These are phyloP conservation scores for Citrus inodora DNA, from an alignment of 345 rosid species.

Conservation along the genomic window DNA sequence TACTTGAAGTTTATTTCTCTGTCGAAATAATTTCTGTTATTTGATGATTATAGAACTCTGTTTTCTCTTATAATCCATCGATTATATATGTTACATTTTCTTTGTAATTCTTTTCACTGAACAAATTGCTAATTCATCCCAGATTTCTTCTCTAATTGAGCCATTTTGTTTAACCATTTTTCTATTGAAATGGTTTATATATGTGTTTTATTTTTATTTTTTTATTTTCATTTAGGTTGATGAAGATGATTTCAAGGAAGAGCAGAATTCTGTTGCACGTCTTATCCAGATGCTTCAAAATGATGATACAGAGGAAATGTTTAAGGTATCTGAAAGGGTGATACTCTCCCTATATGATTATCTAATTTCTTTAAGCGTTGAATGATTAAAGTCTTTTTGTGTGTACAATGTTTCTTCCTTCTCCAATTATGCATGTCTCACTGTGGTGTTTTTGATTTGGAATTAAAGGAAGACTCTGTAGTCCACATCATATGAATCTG, in stretches of 20 bases:
- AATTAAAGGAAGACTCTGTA: background rate
- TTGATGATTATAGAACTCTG: background rate
- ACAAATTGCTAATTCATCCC: background rate
- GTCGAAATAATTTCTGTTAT: slow-evolving; percentile 12
- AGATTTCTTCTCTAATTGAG: background rate
- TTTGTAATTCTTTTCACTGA: background rate
- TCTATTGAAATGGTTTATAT: slow-evolving; percentile 9
- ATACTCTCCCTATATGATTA: background rate
- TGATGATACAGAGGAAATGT: slow-evolving; percentile 96
- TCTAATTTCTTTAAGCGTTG: background rate
- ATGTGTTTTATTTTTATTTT: slow-evolving; percentile 8
- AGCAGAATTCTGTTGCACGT: slow-evolving; percentile 96
- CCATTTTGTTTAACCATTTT: background rate
- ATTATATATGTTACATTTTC: background rate
- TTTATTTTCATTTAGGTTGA: slow-evolving; percentile 48
- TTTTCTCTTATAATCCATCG: background rate
- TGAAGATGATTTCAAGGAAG: slow-evolving; percentile 95
- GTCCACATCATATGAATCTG: background rate
- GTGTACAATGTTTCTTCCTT: background rate
- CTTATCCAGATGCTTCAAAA: slow-evolving; percentile 85
- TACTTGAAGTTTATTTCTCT: slow-evolving; percentile 17
- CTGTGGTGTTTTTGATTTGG: background rate
- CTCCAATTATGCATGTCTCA: background rate
- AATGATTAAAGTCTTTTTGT: background rate
- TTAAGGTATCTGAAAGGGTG: slow-evolving; percentile 55